phyloP scores from a whole-genome alignment of 148 eudicot genomes.

The Vaccinium corymbosum region DNA sequence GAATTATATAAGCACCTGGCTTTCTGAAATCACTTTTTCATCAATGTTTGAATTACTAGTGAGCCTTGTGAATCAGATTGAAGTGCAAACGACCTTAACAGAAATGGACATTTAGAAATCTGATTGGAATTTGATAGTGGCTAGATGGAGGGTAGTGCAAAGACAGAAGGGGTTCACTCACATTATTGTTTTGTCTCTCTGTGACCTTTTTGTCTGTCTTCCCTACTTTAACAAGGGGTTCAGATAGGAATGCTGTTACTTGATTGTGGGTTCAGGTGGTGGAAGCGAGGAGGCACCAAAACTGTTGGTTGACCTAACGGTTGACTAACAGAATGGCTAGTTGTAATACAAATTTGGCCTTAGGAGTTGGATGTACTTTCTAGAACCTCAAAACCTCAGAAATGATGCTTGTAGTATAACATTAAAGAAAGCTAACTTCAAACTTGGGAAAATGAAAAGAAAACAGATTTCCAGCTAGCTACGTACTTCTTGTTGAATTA shows the following conservation, averaged over 20 bases:
- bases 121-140: neutral
- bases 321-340: neutral
- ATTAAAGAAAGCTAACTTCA: neutral
- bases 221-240: neutral
- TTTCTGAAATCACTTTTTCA: neutral
- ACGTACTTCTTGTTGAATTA: constrained; percentile 64
- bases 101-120: neutral
- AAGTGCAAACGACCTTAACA: neutral
- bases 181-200: neutral
- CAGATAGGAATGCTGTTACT: neutral
- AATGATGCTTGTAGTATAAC: neutral
- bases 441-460: neutral
- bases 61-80: neutral
- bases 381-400: neutral
- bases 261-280: neutral
- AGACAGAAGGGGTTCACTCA: neutral
- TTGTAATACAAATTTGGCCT: neutral
- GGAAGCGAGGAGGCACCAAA: neutral
- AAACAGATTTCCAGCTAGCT: neutral
- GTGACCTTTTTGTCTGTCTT: too few relatives aligned
- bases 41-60: constrained; percentile 1
- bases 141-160: neutral
- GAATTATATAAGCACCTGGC: neutral
- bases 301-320: neutral
- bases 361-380: neutral